Conservation (phyloP, 139 green algal species). For the Chlorella sp. region DNA sequence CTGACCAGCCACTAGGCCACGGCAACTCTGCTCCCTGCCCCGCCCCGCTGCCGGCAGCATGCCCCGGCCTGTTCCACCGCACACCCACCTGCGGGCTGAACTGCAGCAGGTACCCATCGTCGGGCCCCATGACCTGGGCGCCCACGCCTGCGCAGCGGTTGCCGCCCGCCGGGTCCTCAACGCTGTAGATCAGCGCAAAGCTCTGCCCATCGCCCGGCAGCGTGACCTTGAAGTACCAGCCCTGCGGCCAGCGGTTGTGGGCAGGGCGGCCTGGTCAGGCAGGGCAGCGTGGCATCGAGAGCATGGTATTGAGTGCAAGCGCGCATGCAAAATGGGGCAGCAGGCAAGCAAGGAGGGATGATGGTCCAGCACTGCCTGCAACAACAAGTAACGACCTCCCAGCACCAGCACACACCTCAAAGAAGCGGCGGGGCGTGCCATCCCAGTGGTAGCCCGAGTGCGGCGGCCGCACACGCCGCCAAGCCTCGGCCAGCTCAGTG, state of each 20-base stretch:
- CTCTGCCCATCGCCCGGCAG: slow-evolving; percentile 84
- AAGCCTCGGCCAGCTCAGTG: no score
- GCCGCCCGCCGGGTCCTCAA: slow-evolving; percentile 86
- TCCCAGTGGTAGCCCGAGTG: slow-evolving; percentile 53
- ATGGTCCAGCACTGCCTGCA: no score
- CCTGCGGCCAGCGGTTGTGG: slow-evolving; percentile 84
- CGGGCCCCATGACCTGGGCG: slow-evolving; percentile 92
- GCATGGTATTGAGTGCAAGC: no score
- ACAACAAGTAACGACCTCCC: no score
- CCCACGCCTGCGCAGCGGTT: slow-evolving; percentile 60
- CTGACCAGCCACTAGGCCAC: no score
- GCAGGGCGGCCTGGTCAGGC: neutral
- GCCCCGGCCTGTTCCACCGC: neutral
- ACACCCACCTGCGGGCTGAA: slow-evolving; percentile 62
- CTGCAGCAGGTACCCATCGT: slow-evolving; percentile 94
- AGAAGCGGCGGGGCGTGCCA: slow-evolving; percentile 28
- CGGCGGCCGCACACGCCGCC: slow-evolving; percentile 14
- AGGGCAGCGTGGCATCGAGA: no score
- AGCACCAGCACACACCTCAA: no score
- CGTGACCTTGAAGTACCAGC: slow-evolving; percentile 96
- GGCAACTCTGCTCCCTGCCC: no score
- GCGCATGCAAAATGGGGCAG: no score
- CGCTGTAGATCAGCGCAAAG: slow-evolving; percentile 96
- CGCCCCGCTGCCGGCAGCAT: neutral
- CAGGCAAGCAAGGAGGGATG: no score